A percentile compares a stretch with the other conserved stretches of the same genome.
phyloP scores from a whole-genome alignment of 805 yeast species.

The Groenewaldozyma tartarivorans region DNA sequence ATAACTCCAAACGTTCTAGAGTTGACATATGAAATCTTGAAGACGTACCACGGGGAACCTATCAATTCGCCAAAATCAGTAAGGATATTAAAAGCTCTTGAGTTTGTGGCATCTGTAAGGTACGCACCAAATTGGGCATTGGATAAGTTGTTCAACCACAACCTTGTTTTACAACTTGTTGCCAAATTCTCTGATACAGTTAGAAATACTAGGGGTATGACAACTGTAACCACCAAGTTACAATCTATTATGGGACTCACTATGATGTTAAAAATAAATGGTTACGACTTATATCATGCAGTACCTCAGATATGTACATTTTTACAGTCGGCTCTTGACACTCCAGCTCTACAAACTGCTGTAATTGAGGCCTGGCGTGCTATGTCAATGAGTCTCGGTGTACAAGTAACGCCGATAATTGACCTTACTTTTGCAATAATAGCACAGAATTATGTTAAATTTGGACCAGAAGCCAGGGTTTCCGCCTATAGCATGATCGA shows the following conservation, averaged over 20 bases:
- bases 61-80: conserved; percentile 12
- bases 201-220: conserved; percentile 61
- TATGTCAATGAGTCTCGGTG: conserved; percentile 47
- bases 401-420: conserved; percentile 51
- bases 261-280: conserved; percentile 47
- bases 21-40: conserved; percentile 29
- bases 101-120: conserved; percentile 10
- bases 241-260: conserved; percentile 67
- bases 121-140: conserved; percentile 3
- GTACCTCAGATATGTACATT: conserved; percentile 82
- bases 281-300: conserved; percentile 51
- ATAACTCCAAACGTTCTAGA: conserved; percentile 19
- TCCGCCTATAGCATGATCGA: conserved; percentile 46
- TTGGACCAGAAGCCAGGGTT: conserved; percentile 39
- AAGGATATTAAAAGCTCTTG: conserved; percentile 9
- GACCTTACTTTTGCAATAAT: conserved; percentile 69
- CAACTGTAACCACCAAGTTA: conserved; percentile 62
- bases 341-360: conserved; percentile 45
- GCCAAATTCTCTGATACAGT: conserved; percentile 63
- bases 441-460: conserved; percentile 52
- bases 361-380: conserved; percentile 62
- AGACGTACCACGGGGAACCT: conserved; percentile 28
- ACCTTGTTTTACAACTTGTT: conserved; percentile 57
- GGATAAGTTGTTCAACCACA: conserved; percentile 35
- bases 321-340: conserved; percentile 68